These are phyloP conservation scores for Amanita thiersii DNA, from an alignment of 768 basidiomycete species.

Conservation along the genomic window DNA sequence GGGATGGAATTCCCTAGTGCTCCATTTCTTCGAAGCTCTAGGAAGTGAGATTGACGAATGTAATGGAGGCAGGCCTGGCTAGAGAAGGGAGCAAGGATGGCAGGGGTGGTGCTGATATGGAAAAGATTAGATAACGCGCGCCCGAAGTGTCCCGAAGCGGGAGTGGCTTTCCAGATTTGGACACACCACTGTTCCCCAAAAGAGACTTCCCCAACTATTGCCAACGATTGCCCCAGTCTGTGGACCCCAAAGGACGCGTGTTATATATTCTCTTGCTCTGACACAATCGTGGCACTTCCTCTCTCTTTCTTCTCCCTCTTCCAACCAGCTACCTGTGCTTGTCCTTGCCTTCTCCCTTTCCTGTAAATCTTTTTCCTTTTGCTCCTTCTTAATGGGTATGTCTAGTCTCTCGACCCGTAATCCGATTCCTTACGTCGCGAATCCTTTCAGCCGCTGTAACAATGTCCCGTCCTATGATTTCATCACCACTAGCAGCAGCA, in stretches of 20 bases:
- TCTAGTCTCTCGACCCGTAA: not conserved
- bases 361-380: not conserved
- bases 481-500: slow-evolving; percentile 46
- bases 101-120: too few relatives aligned
- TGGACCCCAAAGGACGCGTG: slow-evolving; percentile 2
- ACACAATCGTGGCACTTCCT: not conserved
- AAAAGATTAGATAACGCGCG: not conserved
- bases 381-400: slow-evolving; percentile 6
- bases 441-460: slow-evolving; percentile 37
- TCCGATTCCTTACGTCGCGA: slow-evolving; percentile 1
- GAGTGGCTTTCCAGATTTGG: slow-evolving; percentile 3
- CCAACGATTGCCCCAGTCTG: not conserved
- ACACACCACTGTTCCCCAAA: not conserved
- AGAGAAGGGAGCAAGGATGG: too few relatives aligned
- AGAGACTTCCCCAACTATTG: slow-evolving; percentile 3
- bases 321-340: slow-evolving; percentile 5
- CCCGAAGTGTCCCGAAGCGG: not conserved
- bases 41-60: too few relatives aligned
- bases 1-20: too few relatives aligned
- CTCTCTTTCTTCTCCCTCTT: not conserved
- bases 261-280: not conserved
- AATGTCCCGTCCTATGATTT: slow-evolving; percentile 43
- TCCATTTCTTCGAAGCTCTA: too few relatives aligned
- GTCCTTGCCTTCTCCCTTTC: slow-evolving; percentile 9
- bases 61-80: too few relatives aligned